Base-by-base conservation (phyloP, 805 yeast species). In the Candida vartiovaarae region DNA sequence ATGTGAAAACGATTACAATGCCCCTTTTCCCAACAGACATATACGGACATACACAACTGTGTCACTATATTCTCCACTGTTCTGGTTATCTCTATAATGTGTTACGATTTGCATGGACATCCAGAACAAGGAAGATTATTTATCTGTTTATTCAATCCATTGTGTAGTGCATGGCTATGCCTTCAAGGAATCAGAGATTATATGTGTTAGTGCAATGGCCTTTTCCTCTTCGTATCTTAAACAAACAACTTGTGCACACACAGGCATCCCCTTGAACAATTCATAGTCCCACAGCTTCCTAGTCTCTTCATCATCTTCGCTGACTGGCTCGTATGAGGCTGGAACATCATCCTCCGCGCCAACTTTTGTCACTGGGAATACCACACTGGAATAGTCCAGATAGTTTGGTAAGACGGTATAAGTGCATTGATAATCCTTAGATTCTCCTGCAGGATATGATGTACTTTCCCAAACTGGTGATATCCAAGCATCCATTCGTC, bases 371-470 rank as follows among this genome's bases (percentile, higher is more conserved):
- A 85, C 74, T 53, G 84, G 87, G 61, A 77, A 66, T 1, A 72
- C 69, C 47, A 80, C 74, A 27, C 80, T 75, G 37, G 93, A 88
- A 54, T 76, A 71, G 60, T 85, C 91, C 47, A 83, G 62, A 44
- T 83, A 56, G 63, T 84, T 84, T 74, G 76, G 83, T 50, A 81
- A 69, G 3, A 86, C 65, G 5, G 91, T 82, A 67, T 84, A 85
- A 5, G 88, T 82, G 88, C 91, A 72, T 40, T 72, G 69, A 39
- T 73, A 76, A 24, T 82, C 76, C 41, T 71, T 72, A 29, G n/a
- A 15, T 86, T 84, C 11, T 90, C 86, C 74, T 2, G 50, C 53
- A 6, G 38, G 40, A 49, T 72, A 69, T 7, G 73, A 61, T 39
- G 80, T 80, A 48, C 81, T 80, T 45, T 74, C 75, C 62, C 80